Conservation (phyloP, 208 protist genomes). For the Phytomonas sp. region DNA sequence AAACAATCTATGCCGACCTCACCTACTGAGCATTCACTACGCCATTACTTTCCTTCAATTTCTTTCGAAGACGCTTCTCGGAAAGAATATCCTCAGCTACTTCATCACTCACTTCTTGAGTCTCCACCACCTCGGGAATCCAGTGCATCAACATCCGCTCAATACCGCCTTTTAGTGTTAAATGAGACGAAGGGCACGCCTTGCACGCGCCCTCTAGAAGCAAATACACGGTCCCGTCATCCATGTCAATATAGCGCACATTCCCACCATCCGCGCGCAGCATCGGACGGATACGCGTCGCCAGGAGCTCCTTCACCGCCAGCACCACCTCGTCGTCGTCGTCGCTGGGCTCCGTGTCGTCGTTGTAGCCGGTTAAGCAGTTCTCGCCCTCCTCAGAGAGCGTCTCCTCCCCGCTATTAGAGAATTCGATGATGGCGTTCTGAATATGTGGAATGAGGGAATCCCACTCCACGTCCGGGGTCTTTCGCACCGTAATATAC, state of each 20-base stretch:
- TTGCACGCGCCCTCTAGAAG: conserved; percentile 85
- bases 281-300: conserved; percentile 83
- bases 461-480: conserved; percentile 41
- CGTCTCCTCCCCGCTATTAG: conserved; percentile 56
- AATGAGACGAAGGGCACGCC: conserved; percentile 79
- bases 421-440: conserved; percentile 66
- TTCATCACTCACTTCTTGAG: conserved; percentile 75
- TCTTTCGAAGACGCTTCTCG: conserved; percentile 58
- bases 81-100: conserved; percentile 66
- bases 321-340: conserved; percentile 89
- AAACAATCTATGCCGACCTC: too few species aligned
- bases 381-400: conserved; percentile 63
- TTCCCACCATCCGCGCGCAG: conserved; percentile 88
- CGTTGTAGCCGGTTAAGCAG: conserved; percentile 52
- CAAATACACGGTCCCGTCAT: conserved; percentile 85
- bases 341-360: conserved; percentile 84
- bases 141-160: conserved; percentile 93
- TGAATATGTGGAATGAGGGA: conserved; percentile 36
- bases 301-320: conserved; percentile 88
- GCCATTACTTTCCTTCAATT: conserved; percentile 32
- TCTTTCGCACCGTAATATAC: conserved; percentile 73
- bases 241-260: conserved; percentile 88
- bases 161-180: conserved; percentile 89
- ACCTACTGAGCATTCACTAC: conserved; percentile 21
- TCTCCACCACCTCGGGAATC: conserved; percentile 89